phyloP scores from a whole-genome alignment of 225 moss, liverwort and hornwort genomes.

The Marchantia polymorpha region DNA sequence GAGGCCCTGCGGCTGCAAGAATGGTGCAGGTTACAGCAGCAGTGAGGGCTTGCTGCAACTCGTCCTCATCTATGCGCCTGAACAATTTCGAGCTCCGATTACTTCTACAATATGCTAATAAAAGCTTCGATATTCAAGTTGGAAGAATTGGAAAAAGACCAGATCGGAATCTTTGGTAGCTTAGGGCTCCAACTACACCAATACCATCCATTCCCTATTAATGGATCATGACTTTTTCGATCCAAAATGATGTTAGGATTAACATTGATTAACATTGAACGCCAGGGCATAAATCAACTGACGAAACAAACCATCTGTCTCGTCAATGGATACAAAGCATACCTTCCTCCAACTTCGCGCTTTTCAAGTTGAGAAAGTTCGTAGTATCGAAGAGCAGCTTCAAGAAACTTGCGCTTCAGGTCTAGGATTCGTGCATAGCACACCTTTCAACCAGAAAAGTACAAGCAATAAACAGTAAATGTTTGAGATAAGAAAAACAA shows the following conservation, averaged over 20 bases:
- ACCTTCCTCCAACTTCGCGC: slow-evolving; percentile 91
- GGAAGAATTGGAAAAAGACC: background rate
- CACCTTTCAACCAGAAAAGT: slow-evolving; percentile 47
- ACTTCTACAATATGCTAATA: background rate
- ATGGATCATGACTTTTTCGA: background rate
- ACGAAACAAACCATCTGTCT: background rate
- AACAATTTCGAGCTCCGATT: background rate
- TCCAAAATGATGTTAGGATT: background rate
- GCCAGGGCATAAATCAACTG: background rate
- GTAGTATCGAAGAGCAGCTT: slow-evolving; percentile 98
- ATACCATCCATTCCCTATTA: no score
- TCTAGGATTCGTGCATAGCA: slow-evolving; percentile 99
- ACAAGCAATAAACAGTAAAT: background rate
- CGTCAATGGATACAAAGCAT: no score
- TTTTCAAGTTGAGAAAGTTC: slow-evolving; percentile 97
- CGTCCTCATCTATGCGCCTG: slow-evolving; percentile 90
- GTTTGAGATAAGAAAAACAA: background rate
- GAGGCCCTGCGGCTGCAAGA: slow-evolving; percentile 97
- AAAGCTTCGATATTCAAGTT: background rate
- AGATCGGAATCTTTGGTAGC: no score
- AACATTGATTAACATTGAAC: background rate
- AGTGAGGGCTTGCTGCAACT: slow-evolving; percentile 93
- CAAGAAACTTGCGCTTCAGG: slow-evolving; percentile 93
- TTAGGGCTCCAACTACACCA: no score
- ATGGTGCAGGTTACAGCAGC: slow-evolving; percentile 99